Evolutionary conservation across 1,284 basidiomycete species (phyloP), one percentile per base, ranked within the genome.

Genomic region (Ceratobasidium sp.): DNA sequence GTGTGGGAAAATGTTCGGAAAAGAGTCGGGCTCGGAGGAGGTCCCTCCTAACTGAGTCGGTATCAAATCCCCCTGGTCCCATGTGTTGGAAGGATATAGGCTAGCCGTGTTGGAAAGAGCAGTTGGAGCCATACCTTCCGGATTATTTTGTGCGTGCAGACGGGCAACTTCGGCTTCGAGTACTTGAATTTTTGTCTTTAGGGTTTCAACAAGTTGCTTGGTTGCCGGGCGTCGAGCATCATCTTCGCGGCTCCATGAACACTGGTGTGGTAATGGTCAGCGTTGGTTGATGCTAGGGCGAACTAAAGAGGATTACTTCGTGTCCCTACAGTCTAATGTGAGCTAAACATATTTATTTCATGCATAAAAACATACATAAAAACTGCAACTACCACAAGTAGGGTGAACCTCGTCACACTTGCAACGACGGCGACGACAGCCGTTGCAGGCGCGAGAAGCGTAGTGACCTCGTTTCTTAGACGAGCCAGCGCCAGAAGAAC

Each of bases 361-460:
- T 46, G 17, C 9, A 33, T 17, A n/a, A 57, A n/a, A n/a, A 23
- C 73, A 6, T 57, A 76, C 73, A 46, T 64, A 76, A 28, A 64
- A 76, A 40, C 50, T 57, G 50, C 73, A 76, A 23, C 38, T 67
- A 13, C 64, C 64, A 46, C 73, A 76, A 9, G 38, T 59, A 7
- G 73, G 71, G 12, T 74, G 42, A 9, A 64, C 71, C n/a, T 40
- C 71, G 61, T 74, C 71, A 26, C 71, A 74, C 26, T 74, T 74
- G 59, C 44, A 64, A 50, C 61, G 57, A 33, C 71, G 71, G 38
- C 71, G 71, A 26, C 61, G 57, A 26, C 71, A 74, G 9, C 61
- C 61, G 33, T 74, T 64, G 38, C 71, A 74, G 38, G 71, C 71
- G 15, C 61, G 71, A 17, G 61, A 42, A 33, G 61, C 71, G 48